Evolutionary conservation across 305 asterid species (phyloP).

Genomic region (Fraxinus sp.): DNA sequence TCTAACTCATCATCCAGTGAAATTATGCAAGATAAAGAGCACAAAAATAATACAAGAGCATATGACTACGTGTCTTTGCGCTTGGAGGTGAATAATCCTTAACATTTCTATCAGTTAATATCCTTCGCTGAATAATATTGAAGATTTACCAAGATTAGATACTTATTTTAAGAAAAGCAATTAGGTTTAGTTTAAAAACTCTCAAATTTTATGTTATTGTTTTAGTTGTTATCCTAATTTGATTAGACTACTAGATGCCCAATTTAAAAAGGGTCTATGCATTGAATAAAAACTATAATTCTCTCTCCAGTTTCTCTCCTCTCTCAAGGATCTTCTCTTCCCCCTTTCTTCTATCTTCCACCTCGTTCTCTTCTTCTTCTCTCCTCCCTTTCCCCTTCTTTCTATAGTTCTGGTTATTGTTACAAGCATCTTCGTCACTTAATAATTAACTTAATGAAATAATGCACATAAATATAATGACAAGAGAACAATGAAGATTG

Average conservation of each 20-base stretch:
- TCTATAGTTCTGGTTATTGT: not conserved
- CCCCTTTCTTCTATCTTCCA: not conserved
- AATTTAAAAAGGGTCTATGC: not conserved
- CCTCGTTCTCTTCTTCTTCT: not conserved
- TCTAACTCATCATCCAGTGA: conserved; percentile 3
- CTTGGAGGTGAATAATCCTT: not conserved
- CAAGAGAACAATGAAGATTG: not conserved
- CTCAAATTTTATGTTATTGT: not conserved
- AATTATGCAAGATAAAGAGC: not conserved
- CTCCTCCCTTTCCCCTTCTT: not conserved
- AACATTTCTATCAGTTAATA: not conserved
- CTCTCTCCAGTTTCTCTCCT: not conserved
- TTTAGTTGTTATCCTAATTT: not conserved
- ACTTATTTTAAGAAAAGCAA: not conserved
- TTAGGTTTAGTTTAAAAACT: not conserved
- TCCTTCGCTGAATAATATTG: not conserved
- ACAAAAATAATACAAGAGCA: not conserved
- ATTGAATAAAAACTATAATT: not conserved
- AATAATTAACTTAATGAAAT: not conserved
- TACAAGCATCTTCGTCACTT: not conserved
- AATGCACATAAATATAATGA: not conserved
- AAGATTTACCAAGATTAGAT: not conserved
- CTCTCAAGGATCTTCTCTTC: not conserved
- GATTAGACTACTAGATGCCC: not conserved
- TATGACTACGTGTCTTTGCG: not conserved